Percentiles rank a stretch among this genome's conserved stretches.
phyloP scores from a whole-genome alignment of 176 grass and related monocot species.

The Oryza meridionalis region DNA sequence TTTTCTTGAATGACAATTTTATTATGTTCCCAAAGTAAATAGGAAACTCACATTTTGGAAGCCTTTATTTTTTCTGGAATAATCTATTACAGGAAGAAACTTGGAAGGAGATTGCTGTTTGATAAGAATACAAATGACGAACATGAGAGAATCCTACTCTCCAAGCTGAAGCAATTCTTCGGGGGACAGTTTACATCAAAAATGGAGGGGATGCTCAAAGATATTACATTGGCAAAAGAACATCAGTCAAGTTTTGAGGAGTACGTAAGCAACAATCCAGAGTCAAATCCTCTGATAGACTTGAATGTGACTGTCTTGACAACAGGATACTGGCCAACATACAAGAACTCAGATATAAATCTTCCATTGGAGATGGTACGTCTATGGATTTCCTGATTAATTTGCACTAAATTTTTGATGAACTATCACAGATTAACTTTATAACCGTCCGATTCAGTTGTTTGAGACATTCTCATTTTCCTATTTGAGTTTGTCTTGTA shows the following conservation, averaged over 20 bases:
- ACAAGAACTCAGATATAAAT: constrained; percentile 69
- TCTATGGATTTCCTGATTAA: not conserved
- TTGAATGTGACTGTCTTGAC: constrained; percentile 58
- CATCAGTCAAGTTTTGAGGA: constrained; percentile 51
- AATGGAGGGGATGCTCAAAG: constrained; percentile 67
- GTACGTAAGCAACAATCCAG: constrained; percentile 22
- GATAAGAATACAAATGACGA: constrained; percentile 68
- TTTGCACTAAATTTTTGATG: not conserved
- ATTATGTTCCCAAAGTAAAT: not conserved
- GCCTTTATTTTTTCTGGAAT: not conserved
- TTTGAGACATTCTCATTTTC: not conserved
- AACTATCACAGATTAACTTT: not conserved
- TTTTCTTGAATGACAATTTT: not conserved
- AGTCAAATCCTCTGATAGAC: constrained; percentile 50
- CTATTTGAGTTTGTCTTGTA: not conserved
- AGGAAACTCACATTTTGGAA: not conserved
- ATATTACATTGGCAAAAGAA: constrained; percentile 58
- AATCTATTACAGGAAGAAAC: constrained; percentile 34
- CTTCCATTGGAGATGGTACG: constrained; percentile 80
- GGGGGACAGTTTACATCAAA: constrained; percentile 72
- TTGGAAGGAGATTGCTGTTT: constrained; percentile 41
- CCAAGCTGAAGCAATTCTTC: constrained; percentile 68
- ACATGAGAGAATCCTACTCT: constrained; percentile 67
- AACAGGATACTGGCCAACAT: constrained; percentile 73
- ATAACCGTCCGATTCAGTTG: not conserved